These are phyloP conservation scores for Fonsecaea pugnacius DNA, from an alignment of 2,329 filamentous ascomycete species.

Conservation along the genomic window DNA sequence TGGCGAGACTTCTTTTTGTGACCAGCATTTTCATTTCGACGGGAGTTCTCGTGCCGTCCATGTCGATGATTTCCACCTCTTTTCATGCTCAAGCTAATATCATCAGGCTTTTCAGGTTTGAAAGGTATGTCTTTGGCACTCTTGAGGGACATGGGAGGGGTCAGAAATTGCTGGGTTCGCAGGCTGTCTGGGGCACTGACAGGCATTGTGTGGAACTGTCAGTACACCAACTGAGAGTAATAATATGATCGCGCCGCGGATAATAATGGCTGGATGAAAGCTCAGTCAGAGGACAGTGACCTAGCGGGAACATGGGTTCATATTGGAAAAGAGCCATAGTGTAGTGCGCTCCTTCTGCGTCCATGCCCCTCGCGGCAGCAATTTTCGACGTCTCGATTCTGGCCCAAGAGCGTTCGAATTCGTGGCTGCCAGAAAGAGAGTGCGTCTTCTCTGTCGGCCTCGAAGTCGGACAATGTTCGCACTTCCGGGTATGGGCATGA, in stretches of 20 bases:
- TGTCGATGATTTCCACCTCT: slow-evolving; percentile 19
- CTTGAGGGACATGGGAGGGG: slow-evolving; percentile 30
- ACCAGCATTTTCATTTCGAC: background rate
- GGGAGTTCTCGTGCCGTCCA: background rate
- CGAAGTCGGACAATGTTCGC: background rate
- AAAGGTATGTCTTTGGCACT: slow-evolving; percentile 31
- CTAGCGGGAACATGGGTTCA: background rate
- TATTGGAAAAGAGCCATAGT: background rate
- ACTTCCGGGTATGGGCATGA: slow-evolving; percentile 4
- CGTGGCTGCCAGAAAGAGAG: background rate
- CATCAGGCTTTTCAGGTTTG: slow-evolving; percentile 27
- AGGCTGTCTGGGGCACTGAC: slow-evolving; percentile 24
- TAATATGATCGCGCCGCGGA: slow-evolving; percentile 2
- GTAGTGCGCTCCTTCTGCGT: slow-evolving; percentile 1
- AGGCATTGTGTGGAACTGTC: slow-evolving; percentile 17
- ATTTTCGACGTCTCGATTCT: background rate
- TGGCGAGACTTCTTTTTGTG: slow-evolving; percentile 2
- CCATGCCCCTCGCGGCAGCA: background rate
- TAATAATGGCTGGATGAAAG: slow-evolving; percentile 18
- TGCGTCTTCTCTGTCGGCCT: background rate
- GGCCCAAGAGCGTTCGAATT: background rate
- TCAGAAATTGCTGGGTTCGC: slow-evolving; percentile 28
- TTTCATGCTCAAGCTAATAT: slow-evolving; percentile 36
- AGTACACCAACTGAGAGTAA: slow-evolving; percentile 5
- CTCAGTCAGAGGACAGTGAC: background rate